Percentiles rank a stretch among this genome's conserved stretches.
Evolutionary conservation across 306 rosid species (phyloP).

Genomic region (Cucumis cinereus): DNA sequence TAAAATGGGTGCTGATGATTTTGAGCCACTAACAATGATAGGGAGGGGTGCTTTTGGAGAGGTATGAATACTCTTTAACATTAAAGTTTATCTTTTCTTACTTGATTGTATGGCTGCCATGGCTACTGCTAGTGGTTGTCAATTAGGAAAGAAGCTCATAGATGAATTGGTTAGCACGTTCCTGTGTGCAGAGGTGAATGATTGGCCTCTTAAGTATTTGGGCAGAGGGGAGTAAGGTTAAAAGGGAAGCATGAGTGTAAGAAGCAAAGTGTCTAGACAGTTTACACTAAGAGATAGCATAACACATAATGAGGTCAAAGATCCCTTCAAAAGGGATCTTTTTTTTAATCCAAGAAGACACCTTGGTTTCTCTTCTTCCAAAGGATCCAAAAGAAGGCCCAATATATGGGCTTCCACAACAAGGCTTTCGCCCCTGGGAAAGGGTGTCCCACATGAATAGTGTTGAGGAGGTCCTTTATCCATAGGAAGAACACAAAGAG

Average conservation of each 20-base stretch:
- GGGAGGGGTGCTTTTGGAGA: slow-evolving; percentile 99
- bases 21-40: slow-evolving; percentile 90
- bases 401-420: not conserved
- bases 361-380: not conserved
- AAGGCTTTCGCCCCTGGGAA: not conserved
- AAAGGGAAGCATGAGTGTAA: not conserved
- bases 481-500: not conserved
- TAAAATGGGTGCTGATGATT: slow-evolving; percentile 99
- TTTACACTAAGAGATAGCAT: not conserved
- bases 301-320: not conserved
- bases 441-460: not conserved
- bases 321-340: not conserved
- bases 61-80: slow-evolving; percentile 33
- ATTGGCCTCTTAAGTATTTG: not conserved
- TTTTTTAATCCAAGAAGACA: not conserved
- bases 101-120: not conserved
- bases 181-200: not conserved
- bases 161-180: not conserved
- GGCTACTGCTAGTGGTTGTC: not conserved
- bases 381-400: not conserved
- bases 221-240: not conserved
- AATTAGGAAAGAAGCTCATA: not conserved
- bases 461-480: not conserved
- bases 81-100: slow-evolving; percentile 3
- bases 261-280: not conserved